phyloP scores from a whole-genome alignment of 257 asterid genomes.

The Striga asiatica region DNA sequence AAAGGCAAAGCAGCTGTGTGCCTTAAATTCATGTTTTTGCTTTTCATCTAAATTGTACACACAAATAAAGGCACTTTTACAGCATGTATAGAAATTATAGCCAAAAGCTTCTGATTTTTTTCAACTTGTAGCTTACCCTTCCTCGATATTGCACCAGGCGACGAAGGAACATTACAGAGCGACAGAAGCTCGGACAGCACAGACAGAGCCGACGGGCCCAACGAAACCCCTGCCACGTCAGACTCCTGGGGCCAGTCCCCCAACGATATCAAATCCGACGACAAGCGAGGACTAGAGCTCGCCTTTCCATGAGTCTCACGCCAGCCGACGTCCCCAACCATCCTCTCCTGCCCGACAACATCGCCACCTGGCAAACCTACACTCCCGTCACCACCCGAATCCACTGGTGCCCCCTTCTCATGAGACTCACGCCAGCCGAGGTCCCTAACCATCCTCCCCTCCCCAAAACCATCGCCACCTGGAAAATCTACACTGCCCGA shows the following conservation, averaged over 20 bases:
- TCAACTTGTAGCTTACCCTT: conserved; percentile 26
- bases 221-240: not conserved
- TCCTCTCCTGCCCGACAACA: not conserved
- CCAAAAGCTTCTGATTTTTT: not conserved
- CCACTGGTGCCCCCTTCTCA: conserved; percentile 29
- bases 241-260: conserved; percentile 12
- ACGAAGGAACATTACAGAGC: conserved; percentile 24
- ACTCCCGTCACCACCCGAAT: conserved; percentile 21
- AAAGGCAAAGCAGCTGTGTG: too few relatives aligned
- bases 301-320: conserved; percentile 21
- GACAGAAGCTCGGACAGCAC: conserved; percentile 47
- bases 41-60: too few relatives aligned
- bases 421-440: conserved; percentile 12
- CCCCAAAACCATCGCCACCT: not conserved
- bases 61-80: too few relatives aligned
- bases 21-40: too few relatives aligned
- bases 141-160: conserved; percentile 19
- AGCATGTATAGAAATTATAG: too few relatives aligned
- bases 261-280: conserved; percentile 24
- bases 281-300: not conserved
- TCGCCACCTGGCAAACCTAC: too few relatives aligned
- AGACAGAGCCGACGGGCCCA: conserved; percentile 17
- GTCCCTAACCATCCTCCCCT: not conserved
- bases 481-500: too few relatives aligned
- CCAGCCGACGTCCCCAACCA: not conserved